Evolutionary conservation across 495 filamentous ascomycete species (phyloP), one percentile per base, ranked within the genome.

Genomic region (Xylaria acuta): DNA sequence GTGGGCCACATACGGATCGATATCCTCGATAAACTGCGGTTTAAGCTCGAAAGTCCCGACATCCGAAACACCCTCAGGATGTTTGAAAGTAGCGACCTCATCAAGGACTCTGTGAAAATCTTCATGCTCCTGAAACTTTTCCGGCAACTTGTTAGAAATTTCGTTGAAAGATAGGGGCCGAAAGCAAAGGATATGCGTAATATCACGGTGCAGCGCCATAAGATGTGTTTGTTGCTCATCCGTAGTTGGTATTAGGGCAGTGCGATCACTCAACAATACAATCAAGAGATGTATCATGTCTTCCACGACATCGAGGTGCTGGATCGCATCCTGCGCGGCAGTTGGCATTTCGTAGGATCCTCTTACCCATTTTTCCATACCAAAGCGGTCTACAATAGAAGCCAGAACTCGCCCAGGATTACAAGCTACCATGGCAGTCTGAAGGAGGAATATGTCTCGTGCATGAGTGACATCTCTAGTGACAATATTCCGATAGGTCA

Each of bases 281-380:
- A 99, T 95, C 59, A 99, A 85, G 20, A 99, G 85, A 79, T 98
- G 95, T 41, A 97, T 88, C 83, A 99, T 94, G 74, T 99, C 97
- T 81, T 99, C 97, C 1, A 94, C 91, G 16, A 99, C 91, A 77
- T 98, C 96, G 30, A 99, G 81, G 45, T 93, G 89, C 82, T 99
- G 95, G 30, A 81, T 80, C 67, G 97, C 93, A 77, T 99, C 96
- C 67, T 92, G 92, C 1, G 89, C 89, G 56, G 81, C 80, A 34
- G 84, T 73, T 40, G 89, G 90, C 67, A 89, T 85, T 71, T 88
- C 85, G 75, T 95, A 98, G 64, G 91, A 82, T 0, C 94, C 94
- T 76, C 88, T 90, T 83, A 95, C 91, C 96, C 96, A 98, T n/a
- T 88, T 88, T 64, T 92, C 89, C 84, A 98, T 89, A 38, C 93